phyloP scores from a whole-genome alignment of 164 flowering plant species.

The Echeveria elegans region DNA sequence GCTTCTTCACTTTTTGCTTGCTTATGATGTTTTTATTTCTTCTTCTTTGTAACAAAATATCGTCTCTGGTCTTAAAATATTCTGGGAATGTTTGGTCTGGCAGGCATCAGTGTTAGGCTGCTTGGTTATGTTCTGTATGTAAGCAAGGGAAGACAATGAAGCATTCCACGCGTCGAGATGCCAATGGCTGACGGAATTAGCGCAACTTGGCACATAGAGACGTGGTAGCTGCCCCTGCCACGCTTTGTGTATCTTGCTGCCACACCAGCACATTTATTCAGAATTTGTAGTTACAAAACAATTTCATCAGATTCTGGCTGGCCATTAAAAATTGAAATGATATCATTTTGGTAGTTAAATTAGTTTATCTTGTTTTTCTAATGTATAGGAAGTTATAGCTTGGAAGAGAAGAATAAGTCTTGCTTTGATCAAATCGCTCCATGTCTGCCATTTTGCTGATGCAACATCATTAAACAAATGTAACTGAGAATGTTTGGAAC shows the following conservation, averaged over 20 bases:
- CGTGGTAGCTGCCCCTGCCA: slow-evolving; percentile 2
- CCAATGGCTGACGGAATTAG: background rate
- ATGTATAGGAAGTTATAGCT: background rate
- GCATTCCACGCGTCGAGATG: background rate
- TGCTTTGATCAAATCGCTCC: background rate
- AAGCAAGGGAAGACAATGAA: background rate
- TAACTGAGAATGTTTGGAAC: background rate
- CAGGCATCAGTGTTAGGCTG: background rate
- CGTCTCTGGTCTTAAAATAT: background rate
- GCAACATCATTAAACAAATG: background rate
- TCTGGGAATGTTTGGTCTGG: background rate
- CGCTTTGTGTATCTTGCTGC: background rate
- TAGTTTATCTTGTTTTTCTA: background rate
- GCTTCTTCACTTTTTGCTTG: background rate
- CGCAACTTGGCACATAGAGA: slow-evolving; percentile 1
- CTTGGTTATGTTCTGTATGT: background rate
- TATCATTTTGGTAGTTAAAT: background rate
- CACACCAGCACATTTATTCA: background rate
- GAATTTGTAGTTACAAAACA: background rate
- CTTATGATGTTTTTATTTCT: slow-evolving; percentile 1
- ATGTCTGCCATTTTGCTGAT: background rate
- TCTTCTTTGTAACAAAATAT: background rate
- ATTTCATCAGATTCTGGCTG: background rate
- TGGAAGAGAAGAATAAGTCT: slow-evolving; percentile 3
- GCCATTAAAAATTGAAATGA: background rate